Percentiles rank a stretch among this genome's conserved stretches.
These are phyloP conservation scores for Gremmenia infestans DNA, from an alignment of 2,329 filamentous ascomycete genomes.

Conservation along the genomic window DNA sequence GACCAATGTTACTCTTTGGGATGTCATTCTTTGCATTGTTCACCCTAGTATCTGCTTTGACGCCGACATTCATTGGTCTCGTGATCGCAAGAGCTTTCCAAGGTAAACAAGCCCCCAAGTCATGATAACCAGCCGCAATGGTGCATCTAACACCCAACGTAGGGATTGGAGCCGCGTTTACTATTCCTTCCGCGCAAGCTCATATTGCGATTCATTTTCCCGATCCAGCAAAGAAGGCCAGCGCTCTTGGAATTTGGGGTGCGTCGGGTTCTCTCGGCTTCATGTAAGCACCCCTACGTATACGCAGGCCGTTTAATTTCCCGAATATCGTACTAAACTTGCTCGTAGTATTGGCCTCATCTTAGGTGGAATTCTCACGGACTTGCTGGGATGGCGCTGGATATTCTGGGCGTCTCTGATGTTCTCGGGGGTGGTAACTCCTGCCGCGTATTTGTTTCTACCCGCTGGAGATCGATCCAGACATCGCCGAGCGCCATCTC, in stretches of 20 bases:
- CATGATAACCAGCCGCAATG: neutral
- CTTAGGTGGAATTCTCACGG: slow-evolving; percentile 44
- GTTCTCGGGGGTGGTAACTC: slow-evolving; percentile 36
- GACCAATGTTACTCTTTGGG: slow-evolving; percentile 1
- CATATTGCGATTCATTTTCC: slow-evolving; percentile 3
- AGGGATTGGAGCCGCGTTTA: slow-evolving; percentile 4
- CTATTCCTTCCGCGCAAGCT: slow-evolving; percentile 2
- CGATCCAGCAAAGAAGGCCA: neutral
- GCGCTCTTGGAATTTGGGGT: slow-evolving; percentile 1
- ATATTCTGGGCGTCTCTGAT: slow-evolving; percentile 44
- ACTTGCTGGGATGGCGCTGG: slow-evolving; percentile 47
- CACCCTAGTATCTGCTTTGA: slow-evolving; percentile 3
- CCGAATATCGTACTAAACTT: slow-evolving; percentile 29
- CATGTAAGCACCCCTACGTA: neutral
- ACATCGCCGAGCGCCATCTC: neutral
- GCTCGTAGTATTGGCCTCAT: slow-evolving; percentile 33
- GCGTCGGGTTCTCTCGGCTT: slow-evolving; percentile 2
- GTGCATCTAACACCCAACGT: neutral
- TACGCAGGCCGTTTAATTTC: neutral
- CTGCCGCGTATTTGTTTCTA: slow-evolving; percentile 42
- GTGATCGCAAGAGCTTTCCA: slow-evolving; percentile 5
- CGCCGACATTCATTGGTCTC: slow-evolving; percentile 2
- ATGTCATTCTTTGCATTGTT: slow-evolving; percentile 5
- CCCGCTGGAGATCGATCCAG: slow-evolving; percentile 19
- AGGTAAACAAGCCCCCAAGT: neutral